Percentiles rank a stretch among this genome's conserved stretches.
Conservation (phyloP, 345 rosid species). For the Salix koriyanagi region DNA sequence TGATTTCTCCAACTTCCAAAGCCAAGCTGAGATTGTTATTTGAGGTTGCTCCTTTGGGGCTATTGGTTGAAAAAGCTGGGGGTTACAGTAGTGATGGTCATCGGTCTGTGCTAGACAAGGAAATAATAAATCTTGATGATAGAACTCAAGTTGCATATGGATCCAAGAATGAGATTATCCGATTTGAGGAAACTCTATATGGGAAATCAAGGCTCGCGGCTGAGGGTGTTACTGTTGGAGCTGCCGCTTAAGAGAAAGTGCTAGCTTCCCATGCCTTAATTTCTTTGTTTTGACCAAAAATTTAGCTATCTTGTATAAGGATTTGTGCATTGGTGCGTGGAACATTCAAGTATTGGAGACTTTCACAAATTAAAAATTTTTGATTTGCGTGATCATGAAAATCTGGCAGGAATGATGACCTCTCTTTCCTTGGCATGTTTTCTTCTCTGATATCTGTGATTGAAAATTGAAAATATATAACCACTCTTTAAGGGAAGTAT, state of each 20-base stretch:
- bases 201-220: slow-evolving; percentile 82
- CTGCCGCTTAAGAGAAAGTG: slow-evolving; percentile 12
- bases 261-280: background rate
- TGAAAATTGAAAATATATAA: background rate
- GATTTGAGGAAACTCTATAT: slow-evolving; percentile 82
- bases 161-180: slow-evolving; percentile 83
- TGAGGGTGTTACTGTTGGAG: slow-evolving; percentile 46
- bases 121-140: slow-evolving; percentile 64
- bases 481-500: background rate
- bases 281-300: background rate
- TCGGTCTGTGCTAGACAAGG: slow-evolving; percentile 66
- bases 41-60: slow-evolving; percentile 87
- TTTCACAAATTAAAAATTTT: background rate
- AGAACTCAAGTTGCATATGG: slow-evolving; percentile 98
- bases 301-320: background rate
- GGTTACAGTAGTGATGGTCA: slow-evolving; percentile 87
- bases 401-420: background rate
- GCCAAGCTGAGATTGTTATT: slow-evolving; percentile 87
- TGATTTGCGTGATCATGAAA: slow-evolving; percentile 1
- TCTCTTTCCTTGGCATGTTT: background rate
- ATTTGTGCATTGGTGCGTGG: background rate
- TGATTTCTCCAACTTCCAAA: slow-evolving; percentile 76
- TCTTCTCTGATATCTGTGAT: background rate
- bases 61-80: slow-evolving; percentile 80
- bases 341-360: background rate